Conservation (phyloP, 1,139 yeast genomes). For the Yamadazyma blattariae region DNA sequence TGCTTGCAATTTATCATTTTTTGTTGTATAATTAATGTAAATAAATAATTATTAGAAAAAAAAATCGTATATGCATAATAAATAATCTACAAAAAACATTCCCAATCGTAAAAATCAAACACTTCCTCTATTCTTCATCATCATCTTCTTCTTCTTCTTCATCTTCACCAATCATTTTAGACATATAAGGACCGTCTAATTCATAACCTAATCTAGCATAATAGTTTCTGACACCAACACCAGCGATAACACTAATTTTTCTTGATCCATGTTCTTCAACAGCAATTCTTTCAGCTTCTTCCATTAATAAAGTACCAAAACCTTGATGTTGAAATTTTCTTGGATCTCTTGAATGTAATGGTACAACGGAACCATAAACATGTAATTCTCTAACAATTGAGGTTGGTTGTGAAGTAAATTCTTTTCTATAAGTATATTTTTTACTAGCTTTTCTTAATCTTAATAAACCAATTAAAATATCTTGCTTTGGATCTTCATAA, state of each 20-base stretch:
- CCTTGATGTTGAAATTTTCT: constrained; percentile 99
- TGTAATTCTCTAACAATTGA: constrained; percentile 94
- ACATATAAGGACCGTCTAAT: constrained; percentile 96
- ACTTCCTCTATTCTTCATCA: background rate
- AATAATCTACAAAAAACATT: too few species aligned
- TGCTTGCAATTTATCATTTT: too few species aligned
- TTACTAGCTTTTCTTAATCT: constrained; percentile 87
- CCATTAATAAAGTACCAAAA: constrained; percentile 95
- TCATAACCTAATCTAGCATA: constrained; percentile 88
- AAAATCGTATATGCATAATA: too few species aligned
- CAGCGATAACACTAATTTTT: constrained; percentile 91
- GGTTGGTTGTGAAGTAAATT: constrained; percentile 78
- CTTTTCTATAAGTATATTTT: constrained; percentile 87
- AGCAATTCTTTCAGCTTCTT: constrained; percentile 96
- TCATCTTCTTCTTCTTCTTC: constrained; percentile 1
- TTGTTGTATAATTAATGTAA: too few species aligned
- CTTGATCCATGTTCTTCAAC: constrained; percentile 91
- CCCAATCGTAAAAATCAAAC: too few species aligned
- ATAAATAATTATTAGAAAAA: too few species aligned
- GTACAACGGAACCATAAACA: constrained; percentile 97
- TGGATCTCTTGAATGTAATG: constrained; percentile 96
- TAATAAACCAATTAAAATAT: constrained; percentile 85
- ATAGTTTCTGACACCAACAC: constrained; percentile 97
- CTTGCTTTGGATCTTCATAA: constrained; percentile 97
- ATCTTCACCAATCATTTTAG: constrained; percentile 40